Conservation (phyloP, 108 stramenopile genomes). For the Cyclotella kingstonii region DNA sequence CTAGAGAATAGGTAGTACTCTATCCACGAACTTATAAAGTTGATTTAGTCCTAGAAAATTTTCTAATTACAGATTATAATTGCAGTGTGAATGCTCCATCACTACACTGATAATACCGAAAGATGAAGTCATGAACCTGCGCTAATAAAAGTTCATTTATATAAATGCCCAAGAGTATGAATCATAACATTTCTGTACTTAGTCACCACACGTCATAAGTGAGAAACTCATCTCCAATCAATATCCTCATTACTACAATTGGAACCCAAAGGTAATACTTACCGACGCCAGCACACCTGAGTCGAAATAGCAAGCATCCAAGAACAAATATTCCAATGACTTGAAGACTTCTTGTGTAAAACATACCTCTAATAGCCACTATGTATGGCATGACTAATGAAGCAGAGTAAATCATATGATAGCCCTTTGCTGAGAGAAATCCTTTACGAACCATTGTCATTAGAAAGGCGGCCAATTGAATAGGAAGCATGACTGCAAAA, state of each 20-base stretch:
- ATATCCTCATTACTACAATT: constrained; percentile 33
- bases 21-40: too few species aligned
- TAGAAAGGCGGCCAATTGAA: constrained; percentile 61
- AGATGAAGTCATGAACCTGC: too few species aligned
- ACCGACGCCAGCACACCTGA: constrained; percentile 46
- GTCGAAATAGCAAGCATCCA: constrained; percentile 40
- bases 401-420: constrained; percentile 53
- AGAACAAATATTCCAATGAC: constrained; percentile 16
- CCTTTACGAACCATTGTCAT: constrained; percentile 78
- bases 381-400: constrained; percentile 56
- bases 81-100: too few species aligned
- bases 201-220: constrained; percentile 30
- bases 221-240: constrained; percentile 41
- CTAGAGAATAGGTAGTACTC: too few species aligned
- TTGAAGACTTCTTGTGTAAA: constrained; percentile 9
- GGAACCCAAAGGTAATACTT: constrained; percentile 60
- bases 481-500: constrained; percentile 51
- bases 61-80: too few species aligned
- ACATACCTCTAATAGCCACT: constrained; percentile 32
- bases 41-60: too few species aligned
- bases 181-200: background rate
- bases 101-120: too few species aligned
- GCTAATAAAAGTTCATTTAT: too few species aligned
- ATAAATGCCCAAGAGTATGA: too few species aligned
- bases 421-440: constrained; percentile 46